phyloP scores from a whole-genome alignment of 2,329 filamentous ascomycete species.

The Capronia epimyces region DNA sequence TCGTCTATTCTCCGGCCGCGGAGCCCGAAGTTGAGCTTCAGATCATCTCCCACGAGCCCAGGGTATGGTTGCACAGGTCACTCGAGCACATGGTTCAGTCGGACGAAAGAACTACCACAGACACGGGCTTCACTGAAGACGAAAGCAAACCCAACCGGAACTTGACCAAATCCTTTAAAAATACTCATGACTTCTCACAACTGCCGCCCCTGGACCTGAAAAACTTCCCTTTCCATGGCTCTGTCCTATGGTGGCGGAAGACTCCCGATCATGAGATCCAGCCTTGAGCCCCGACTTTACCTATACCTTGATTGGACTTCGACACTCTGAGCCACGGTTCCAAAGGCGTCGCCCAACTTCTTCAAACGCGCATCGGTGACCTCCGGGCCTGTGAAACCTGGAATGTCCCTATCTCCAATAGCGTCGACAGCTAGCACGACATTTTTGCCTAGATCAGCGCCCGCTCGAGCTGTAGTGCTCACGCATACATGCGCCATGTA shows the following conservation, averaged over 20 bases:
- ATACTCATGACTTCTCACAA: not conserved
- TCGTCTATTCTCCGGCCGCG: constrained; percentile 59
- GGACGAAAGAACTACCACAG: not conserved
- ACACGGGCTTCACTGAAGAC: not conserved
- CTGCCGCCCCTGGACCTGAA: constrained; percentile 14
- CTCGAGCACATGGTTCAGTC: constrained; percentile 3
- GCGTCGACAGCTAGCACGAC: constrained; percentile 57
- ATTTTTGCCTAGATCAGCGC: constrained; percentile 57
- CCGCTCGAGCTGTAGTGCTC: constrained; percentile 58
- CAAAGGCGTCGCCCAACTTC: constrained; percentile 61
- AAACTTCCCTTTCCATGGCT: constrained; percentile 18
- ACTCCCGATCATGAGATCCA: not conserved
- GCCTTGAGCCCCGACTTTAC: not conserved
- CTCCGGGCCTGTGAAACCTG: constrained; percentile 53
- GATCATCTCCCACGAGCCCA: constrained; percentile 12
- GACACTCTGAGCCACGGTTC: constrained; percentile 51
- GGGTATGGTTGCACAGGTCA: constrained; percentile 18
- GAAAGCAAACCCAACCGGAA: not conserved
- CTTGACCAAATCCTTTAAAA: constrained; percentile 1
- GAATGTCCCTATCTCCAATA: constrained; percentile 62
- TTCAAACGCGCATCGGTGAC: constrained; percentile 48
- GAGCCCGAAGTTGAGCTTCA: constrained; percentile 29
- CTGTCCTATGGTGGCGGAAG: constrained; percentile 16
- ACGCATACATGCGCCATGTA: constrained; percentile 59
- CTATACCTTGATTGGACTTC: constrained; percentile 36